Evolutionary conservation across 2,329 filamentous ascomycete genomes (phyloP).

Genomic region (Colletotrichum sidae): DNA sequence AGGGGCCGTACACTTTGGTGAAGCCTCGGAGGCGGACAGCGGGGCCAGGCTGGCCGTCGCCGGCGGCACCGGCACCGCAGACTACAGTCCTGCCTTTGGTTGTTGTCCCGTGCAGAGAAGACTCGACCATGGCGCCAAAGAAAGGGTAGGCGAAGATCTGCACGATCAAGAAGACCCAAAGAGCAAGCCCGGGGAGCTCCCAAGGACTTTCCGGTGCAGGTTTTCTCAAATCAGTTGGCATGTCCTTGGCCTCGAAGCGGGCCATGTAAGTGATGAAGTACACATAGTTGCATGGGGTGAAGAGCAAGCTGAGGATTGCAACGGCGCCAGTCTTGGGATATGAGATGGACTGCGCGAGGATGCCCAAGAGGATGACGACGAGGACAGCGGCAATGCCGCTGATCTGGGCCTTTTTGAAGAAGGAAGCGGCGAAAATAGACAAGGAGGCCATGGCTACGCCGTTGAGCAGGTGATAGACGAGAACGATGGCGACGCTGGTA

Average conservation of each 20-base stretch:
- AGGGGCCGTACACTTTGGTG: constrained; percentile 81
- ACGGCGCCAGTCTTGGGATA: constrained; percentile 73
- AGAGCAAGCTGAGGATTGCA: constrained; percentile 78
- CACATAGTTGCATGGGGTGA: constrained; percentile 89
- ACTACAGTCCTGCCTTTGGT: constrained; percentile 69
- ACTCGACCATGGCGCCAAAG: constrained; percentile 80
- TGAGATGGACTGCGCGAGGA: constrained; percentile 82
- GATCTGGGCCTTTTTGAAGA: constrained; percentile 89
- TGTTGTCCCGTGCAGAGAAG: constrained; percentile 79
- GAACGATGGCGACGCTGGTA: constrained; percentile 73
- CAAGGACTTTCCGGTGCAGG: constrained; percentile 75
- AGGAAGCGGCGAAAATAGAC: constrained; percentile 82
- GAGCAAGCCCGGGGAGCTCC: constrained; percentile 76
- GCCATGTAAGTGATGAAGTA: constrained; percentile 83
- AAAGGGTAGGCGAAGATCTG: constrained; percentile 85
- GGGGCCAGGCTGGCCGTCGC: constrained; percentile 45
- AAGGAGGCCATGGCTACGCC: constrained; percentile 84
- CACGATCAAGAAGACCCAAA: constrained; percentile 82
- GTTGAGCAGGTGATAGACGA: constrained; percentile 80
- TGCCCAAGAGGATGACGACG: constrained; percentile 78
- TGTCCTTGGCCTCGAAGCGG: constrained; percentile 75
- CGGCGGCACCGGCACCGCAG: constrained; percentile 42
- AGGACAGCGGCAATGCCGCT: constrained; percentile 86
- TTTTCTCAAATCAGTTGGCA: constrained; percentile 70
- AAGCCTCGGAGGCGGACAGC: constrained; percentile 80